Conservation (phyloP, 78 protist species). For the Bodo saltans region DNA sequence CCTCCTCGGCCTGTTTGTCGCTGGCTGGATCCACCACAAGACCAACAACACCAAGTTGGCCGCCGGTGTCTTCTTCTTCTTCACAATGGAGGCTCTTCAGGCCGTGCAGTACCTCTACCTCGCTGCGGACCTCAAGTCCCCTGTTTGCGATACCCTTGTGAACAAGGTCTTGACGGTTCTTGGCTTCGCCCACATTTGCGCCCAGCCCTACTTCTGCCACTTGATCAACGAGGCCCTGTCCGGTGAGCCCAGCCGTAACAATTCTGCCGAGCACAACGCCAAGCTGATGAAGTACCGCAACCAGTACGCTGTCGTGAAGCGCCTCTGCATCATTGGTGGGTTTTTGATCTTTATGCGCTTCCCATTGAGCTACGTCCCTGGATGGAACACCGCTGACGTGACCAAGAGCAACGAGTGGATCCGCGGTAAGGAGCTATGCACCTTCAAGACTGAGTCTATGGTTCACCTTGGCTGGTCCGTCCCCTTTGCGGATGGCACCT, state of each 20-base stretch:
- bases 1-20: neutral
- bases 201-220: slow-evolving; percentile 39
- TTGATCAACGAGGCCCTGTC: slow-evolving; percentile 29
- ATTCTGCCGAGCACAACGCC: neutral
- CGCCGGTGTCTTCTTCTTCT: slow-evolving; percentile 24
- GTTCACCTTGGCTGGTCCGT: slow-evolving; percentile 45
- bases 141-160: slow-evolving; percentile 7
- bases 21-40: neutral
- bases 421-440: slow-evolving; percentile 41
- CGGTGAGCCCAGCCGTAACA: neutral
- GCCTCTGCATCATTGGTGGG: slow-evolving; percentile 21
- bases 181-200: slow-evolving; percentile 44
- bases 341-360: neutral
- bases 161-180: slow-evolving; percentile 33
- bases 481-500: slow-evolving; percentile 39
- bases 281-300: neutral
- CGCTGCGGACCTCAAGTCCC: neutral
- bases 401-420: slow-evolving; percentile 23
- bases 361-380: neutral
- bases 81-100: slow-evolving; percentile 25
- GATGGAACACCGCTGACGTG: neutral
- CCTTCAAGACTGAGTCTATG: slow-evolving; percentile 12
- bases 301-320: neutral
- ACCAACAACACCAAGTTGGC: slow-evolving; percentile 1
- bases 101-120: slow-evolving; percentile 23